Evolutionary conservation across 78 protist genomes (phyloP).

Genomic region (Dictyostelium firmibasis): DNA sequence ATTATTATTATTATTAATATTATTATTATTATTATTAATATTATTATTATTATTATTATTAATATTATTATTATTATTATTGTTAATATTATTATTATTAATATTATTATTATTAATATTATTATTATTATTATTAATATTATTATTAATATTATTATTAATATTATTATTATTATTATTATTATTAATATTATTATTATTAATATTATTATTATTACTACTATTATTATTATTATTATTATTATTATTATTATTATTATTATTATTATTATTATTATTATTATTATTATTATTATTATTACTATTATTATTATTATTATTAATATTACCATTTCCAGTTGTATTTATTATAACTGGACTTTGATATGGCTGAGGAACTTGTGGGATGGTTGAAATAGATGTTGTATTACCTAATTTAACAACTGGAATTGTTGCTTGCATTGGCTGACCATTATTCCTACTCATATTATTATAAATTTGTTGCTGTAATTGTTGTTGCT

Average conservation of each 20-base stretch:
- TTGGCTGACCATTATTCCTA: background rate
- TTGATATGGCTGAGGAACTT: constrained; percentile 12
- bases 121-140: background rate
- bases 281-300: no score
- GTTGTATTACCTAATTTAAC: background rate
- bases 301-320: no score
- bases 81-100: background rate
- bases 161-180: no score
- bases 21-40: background rate
- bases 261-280: no score
- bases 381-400: background rate
- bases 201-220: no score
- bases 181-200: no score
- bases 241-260: no score
- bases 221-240: no score
- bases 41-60: background rate
- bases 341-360: background rate
- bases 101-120: background rate
- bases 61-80: background rate
- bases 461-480: background rate
- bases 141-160: no score
- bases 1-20: background rate
- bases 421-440: background rate
- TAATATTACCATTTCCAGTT: background rate
- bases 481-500: background rate